Conservation (phyloP, 371 early-diverging fungal species). For the Mortierella sp. region DNA sequence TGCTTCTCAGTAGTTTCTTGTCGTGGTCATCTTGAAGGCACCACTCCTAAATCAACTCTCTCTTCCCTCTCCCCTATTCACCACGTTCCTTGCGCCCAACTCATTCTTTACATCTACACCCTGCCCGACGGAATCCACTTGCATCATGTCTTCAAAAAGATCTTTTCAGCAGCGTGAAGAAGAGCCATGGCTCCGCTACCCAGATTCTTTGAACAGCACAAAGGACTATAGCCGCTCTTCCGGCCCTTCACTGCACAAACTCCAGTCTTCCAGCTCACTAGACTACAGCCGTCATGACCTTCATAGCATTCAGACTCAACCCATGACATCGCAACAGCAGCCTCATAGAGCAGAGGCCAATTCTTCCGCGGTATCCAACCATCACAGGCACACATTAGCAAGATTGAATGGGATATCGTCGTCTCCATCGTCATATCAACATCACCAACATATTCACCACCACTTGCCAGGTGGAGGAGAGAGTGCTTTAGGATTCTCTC, state of each 20-base stretch:
- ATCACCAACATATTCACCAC: neutral
- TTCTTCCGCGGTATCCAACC: neutral
- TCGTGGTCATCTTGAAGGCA: neutral
- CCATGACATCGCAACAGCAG: slow-evolving; percentile 18
- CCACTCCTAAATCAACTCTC: neutral
- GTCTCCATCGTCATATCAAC: slow-evolving; percentile 1
- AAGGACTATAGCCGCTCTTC: slow-evolving; percentile 25
- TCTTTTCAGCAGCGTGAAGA: slow-evolving; percentile 41
- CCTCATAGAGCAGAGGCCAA: slow-evolving; percentile 5
- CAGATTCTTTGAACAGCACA: slow-evolving; percentile 8
- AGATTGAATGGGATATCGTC: slow-evolving; percentile 13
- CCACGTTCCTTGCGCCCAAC: neutral
- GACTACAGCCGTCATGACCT: slow-evolving; percentile 8
- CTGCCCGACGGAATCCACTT: neutral
- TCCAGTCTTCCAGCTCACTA: slow-evolving; percentile 13
- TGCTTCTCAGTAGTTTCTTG: too few species aligned
- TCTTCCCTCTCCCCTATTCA: neutral
- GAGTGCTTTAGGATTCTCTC: neutral
- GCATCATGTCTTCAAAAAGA: slow-evolving; percentile 32
- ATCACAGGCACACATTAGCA: slow-evolving; percentile 29
- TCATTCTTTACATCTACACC: neutral
- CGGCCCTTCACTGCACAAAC: neutral
- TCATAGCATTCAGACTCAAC: slow-evolving; percentile 2
- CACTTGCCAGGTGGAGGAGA: neutral
- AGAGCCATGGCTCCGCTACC: slow-evolving; percentile 42